Evolutionary conservation across 768 basidiomycete genomes (phyloP).

Genomic region (Lentinula detonsa): DNA sequence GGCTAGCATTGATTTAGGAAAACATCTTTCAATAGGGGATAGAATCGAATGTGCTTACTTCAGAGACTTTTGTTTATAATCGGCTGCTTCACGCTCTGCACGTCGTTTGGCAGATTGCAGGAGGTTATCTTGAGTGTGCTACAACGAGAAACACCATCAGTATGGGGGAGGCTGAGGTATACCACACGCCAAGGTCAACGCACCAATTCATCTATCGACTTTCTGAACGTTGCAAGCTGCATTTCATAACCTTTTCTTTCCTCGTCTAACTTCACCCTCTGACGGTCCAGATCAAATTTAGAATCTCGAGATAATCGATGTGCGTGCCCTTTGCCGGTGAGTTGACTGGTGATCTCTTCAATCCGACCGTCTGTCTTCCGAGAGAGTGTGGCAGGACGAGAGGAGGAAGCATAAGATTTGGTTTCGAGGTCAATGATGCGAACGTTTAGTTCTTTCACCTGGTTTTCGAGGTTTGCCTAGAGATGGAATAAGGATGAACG

Average conservation of each 20-base stretch:
- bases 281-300: constrained; percentile 57
- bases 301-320: constrained; percentile 34
- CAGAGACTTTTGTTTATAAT: constrained; percentile 65
- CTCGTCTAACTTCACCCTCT: constrained; percentile 56
- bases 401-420: constrained; percentile 61
- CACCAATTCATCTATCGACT: constrained; percentile 58
- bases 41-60: constrained; percentile 31
- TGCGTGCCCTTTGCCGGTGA: constrained; percentile 20
- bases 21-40: not conserved
- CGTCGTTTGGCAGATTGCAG: constrained; percentile 68
- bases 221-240: constrained; percentile 51
- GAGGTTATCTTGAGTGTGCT: constrained; percentile 70
- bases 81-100: constrained; percentile 70
- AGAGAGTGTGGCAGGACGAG: constrained; percentile 47
- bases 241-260: constrained; percentile 55
- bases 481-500: constrained; percentile 5
- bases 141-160: constrained; percentile 8
- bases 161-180: not conserved
- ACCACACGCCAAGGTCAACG: constrained; percentile 16
- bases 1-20: constrained; percentile 24
- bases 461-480: constrained; percentile 79
- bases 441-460: constrained; percentile 78
- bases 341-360: constrained; percentile 63
- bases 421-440: constrained; percentile 82
- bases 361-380: constrained; percentile 64